These are phyloP conservation scores for Cardamine occulta DNA, from an alignment of 345 rosid species.

Conservation along the genomic window DNA sequence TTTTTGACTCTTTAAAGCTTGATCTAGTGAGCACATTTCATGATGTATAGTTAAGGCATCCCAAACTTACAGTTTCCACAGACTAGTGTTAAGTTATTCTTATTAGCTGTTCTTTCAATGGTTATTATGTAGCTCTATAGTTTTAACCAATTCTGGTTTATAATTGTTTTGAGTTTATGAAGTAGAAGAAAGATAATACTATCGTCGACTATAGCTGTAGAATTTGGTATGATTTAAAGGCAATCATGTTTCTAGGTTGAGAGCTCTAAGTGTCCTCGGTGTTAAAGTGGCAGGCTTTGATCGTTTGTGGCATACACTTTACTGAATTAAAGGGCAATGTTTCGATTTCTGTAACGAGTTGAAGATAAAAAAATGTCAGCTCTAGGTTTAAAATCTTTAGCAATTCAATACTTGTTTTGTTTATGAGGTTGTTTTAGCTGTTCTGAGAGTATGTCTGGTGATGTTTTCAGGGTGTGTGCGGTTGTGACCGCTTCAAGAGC, in stretches of 20 bases:
- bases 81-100: background rate
- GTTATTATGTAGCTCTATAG: background rate
- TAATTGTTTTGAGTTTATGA: background rate
- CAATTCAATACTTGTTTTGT: background rate
- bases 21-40: constrained; percentile 1
- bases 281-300: background rate
- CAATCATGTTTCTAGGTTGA: background rate
- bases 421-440: background rate
- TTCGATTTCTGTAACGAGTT: background rate
- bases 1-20: background rate
- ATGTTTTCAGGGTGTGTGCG: constrained; percentile 84
- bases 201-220: background rate
- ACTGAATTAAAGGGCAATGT: background rate
- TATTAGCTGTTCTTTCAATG: background rate
- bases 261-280: background rate
- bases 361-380: background rate
- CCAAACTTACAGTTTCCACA: background rate
- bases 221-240: background rate
- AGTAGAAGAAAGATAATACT: background rate
- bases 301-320: background rate
- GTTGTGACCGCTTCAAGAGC: constrained; percentile 85
- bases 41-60: background rate
- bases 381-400: constrained; percentile 2
- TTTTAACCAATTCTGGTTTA: background rate
- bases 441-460: background rate